A percentile compares a stretch with the other conserved stretches of the same genome.
phyloP scores from a whole-genome alignment of 495 filamentous ascomycete species.

The Glonium stellatum region DNA sequence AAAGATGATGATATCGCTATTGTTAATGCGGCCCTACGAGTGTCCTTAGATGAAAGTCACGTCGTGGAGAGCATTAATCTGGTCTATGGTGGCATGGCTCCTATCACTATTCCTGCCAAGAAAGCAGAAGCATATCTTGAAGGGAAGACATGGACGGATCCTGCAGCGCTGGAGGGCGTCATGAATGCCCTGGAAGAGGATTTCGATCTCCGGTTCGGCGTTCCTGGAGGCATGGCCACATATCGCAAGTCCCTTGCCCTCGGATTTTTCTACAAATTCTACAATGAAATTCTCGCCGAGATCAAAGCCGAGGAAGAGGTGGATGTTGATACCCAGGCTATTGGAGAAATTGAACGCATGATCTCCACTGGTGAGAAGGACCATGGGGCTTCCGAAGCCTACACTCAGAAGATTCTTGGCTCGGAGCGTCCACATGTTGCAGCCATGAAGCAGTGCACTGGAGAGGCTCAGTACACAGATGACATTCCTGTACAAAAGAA shows the following conservation, averaged over 20 bases:
- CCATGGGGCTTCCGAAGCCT: slow-evolving; percentile 52
- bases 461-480: slow-evolving; percentile 93
- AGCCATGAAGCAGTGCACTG: slow-evolving; percentile 86
- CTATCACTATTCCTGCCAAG: slow-evolving; percentile 76
- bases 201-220: slow-evolving; percentile 77
- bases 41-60: slow-evolving; percentile 58
- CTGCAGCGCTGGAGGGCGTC: slow-evolving; percentile 72
- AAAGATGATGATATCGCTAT: slow-evolving; percentile 98
- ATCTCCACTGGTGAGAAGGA: slow-evolving; percentile 60
- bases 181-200: slow-evolving; percentile 84
- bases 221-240: slow-evolving; percentile 92
- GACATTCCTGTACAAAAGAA: slow-evolving; percentile 84
- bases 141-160: slow-evolving; percentile 74
- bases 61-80: slow-evolving; percentile 64
- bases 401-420: slow-evolving; percentile 71
- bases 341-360: slow-evolving; percentile 58
- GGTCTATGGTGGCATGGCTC: slow-evolving; percentile 87
- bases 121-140: slow-evolving; percentile 60
- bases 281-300: slow-evolving; percentile 59
- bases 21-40: slow-evolving; percentile 73
- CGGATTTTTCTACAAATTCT: slow-evolving; percentile 84
- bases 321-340: slow-evolving; percentile 51
- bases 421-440: slow-evolving; percentile 79
- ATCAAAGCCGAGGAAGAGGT: slow-evolving; percentile 39
- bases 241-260: slow-evolving; percentile 87